Conservation (phyloP, 2,329 filamentous ascomycete genomes). For the Aspergillus fumigatus region DNA sequence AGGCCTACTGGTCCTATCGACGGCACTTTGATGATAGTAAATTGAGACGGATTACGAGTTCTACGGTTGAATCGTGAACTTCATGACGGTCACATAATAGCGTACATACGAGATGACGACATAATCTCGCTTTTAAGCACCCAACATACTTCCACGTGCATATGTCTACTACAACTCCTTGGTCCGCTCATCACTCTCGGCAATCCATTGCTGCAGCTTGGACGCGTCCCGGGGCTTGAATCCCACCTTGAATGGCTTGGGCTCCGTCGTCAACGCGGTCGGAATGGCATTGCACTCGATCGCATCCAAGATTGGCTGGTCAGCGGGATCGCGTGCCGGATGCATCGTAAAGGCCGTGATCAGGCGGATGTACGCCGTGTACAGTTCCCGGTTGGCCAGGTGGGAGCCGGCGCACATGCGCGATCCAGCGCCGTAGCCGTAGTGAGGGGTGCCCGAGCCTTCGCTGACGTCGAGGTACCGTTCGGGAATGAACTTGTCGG, state of each 20-base stretch:
- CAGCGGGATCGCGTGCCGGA: conserved; percentile 42
- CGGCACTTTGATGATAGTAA: no score
- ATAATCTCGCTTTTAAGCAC: not conserved
- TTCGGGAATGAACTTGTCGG: conserved; percentile 63
- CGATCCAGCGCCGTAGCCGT: conserved; percentile 59
- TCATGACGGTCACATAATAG: no score
- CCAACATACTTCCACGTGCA: not conserved
- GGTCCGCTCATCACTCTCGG: conserved; percentile 49
- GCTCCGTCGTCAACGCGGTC: conserved; percentile 57
- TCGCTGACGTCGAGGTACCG: conserved; percentile 58
- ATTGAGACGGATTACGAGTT: not conserved
- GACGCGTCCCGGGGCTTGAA: conserved; percentile 47
- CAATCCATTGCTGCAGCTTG: conserved; percentile 50
- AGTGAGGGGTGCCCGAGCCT: conserved; percentile 55
- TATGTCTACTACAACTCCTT: conserved; percentile 37
- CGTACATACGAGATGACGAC: not conserved
- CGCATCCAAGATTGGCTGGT: conserved; percentile 52
- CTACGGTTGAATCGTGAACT: not conserved
- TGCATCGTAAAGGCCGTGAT: conserved; percentile 56
- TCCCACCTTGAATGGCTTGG: conserved; percentile 59
- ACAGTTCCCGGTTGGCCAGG: conserved; percentile 60
- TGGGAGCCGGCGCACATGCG: conserved; percentile 62
- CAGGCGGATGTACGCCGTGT: conserved; percentile 55
- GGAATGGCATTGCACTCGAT: conserved; percentile 55
- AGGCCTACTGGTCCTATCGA: no score